Conservation (phyloP, 2,329 filamentous ascomycete genomes). For the Mycosphaerella sp. region DNA sequence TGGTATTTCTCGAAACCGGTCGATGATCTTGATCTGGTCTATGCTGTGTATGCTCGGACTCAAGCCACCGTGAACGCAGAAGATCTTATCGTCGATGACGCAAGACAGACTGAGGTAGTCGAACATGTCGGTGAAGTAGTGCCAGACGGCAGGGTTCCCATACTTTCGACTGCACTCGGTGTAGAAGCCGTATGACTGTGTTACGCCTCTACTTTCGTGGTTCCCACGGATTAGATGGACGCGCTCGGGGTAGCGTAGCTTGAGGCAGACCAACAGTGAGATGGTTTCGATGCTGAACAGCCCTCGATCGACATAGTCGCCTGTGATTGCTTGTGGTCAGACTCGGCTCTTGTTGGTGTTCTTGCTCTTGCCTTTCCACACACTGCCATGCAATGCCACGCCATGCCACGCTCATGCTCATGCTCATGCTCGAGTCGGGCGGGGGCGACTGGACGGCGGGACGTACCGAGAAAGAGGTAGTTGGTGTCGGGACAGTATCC, state of each 20-base stretch:
- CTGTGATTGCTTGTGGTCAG: constrained; percentile 40
- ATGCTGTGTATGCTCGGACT: constrained; percentile 81
- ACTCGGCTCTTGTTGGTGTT: not conserved
- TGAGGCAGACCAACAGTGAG: constrained; percentile 92
- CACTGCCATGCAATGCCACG: no score
- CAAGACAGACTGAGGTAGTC: constrained; percentile 95
- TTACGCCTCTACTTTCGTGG: constrained; percentile 95
- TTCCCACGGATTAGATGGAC: constrained; percentile 96
- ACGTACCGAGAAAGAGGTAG: constrained; percentile 85
- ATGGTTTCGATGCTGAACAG: constrained; percentile 99
- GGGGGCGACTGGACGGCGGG: constrained; percentile 15
- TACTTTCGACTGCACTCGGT: constrained; percentile 98
- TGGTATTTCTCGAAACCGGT: constrained; percentile 95
- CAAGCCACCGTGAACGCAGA: constrained; percentile 88
- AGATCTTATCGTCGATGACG: constrained; percentile 98
- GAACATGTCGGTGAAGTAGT: constrained; percentile 99
- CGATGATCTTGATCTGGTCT: constrained; percentile 99
- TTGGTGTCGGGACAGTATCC: constrained; percentile 97
- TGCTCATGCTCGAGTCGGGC: not conserved
- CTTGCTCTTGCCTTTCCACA: no score
- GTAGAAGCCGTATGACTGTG: constrained; percentile 98
- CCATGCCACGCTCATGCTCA: no score
- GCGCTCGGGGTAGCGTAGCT: constrained; percentile 90
- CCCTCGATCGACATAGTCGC: constrained; percentile 73
- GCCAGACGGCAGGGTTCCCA: constrained; percentile 97